Percentiles rank a stretch among this genome's conserved stretches.
phyloP scores from a whole-genome alignment of 2,329 filamentous ascomycete genomes.

The Didymella lethalis region DNA sequence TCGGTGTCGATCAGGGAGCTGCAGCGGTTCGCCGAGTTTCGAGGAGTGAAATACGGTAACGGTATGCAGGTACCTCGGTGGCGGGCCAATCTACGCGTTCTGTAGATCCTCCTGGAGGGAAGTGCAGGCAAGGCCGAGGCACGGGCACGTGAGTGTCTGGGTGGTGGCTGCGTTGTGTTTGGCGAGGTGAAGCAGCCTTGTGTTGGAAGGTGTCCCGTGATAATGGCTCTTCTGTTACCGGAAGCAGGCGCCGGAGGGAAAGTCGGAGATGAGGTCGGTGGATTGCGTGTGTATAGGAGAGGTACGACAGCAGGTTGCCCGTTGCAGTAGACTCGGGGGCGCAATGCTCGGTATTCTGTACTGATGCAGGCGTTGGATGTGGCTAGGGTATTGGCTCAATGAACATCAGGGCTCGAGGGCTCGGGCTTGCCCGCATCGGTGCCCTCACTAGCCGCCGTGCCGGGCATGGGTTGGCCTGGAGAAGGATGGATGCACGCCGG shows the following conservation, averaged over 20 bases:
- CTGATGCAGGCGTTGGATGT: conserved; percentile 11
- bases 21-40: conserved; percentile 14
- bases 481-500: conserved; percentile 8
- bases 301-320: neutral
- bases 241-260: neutral
- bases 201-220: conserved; percentile 1
- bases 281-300: neutral
- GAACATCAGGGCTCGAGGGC: conserved; percentile 16
- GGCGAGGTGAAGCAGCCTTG: conserved; percentile 2
- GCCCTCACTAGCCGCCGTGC: conserved; percentile 15
- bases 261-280: conserved; percentile 4
- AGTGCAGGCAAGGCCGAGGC: neutral
- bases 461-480: conserved; percentile 14
- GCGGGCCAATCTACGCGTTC: neutral
- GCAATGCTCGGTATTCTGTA: conserved; percentile 8
- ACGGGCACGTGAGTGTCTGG: neutral
- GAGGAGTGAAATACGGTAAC: neutral
- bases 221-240: neutral
- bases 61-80: neutral
- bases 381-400: conserved; percentile 18
- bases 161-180: neutral
- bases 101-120: conserved; percentile 9
- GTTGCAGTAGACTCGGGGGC: neutral
- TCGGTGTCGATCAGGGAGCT: conserved; percentile 13
- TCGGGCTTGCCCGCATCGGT: conserved; percentile 16